Percentiles rank a stretch among this genome's conserved stretches.
These are phyloP conservation scores for Apostasia shenzhenica DNA, from an alignment of 106 monocot genomes.

Conservation along the genomic window DNA sequence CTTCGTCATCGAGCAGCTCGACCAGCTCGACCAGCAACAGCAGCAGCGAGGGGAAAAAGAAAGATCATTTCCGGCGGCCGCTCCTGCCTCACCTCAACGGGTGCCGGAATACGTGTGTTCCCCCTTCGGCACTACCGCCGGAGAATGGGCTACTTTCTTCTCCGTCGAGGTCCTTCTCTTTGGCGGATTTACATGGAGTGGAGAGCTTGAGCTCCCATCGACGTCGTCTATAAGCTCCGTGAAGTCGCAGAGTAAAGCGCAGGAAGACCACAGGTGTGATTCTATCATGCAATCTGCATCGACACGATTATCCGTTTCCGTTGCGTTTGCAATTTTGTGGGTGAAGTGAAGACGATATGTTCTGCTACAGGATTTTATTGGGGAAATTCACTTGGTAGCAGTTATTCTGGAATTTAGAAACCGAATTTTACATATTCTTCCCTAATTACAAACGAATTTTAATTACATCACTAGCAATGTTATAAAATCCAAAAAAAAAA, in stretches of 20 bases:
- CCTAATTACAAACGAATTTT: too few relatives aligned
- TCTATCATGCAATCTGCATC: too few relatives aligned
- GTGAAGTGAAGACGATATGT: too few relatives aligned
- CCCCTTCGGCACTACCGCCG: background rate
- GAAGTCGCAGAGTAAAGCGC: background rate
- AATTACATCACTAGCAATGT: too few relatives aligned
- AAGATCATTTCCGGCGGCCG: background rate
- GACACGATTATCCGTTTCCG: too few relatives aligned
- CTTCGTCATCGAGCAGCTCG: constrained; percentile 12
- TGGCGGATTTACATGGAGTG: constrained; percentile 18
- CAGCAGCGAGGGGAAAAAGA: background rate
- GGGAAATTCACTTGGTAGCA: too few relatives aligned
- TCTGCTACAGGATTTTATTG: too few relatives aligned
- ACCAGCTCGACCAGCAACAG: constrained; percentile 16
- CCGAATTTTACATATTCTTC: too few relatives aligned
- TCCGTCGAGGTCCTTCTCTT: constrained; percentile 27
- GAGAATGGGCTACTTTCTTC: background rate
- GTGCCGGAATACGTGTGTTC: background rate
- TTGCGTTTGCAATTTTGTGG: too few relatives aligned
- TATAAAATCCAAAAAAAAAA: too few relatives aligned
- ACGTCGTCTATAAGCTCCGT: background rate
- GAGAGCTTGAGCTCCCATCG: constrained; percentile 1
- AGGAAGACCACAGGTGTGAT: too few relatives aligned
- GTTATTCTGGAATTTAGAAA: too few relatives aligned
- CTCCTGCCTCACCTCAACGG: constrained; percentile 2